Base-by-base conservation (phyloP, 495 filamentous ascomycete genomes). In the Lasiosphaeriaceae sp. region DNA sequence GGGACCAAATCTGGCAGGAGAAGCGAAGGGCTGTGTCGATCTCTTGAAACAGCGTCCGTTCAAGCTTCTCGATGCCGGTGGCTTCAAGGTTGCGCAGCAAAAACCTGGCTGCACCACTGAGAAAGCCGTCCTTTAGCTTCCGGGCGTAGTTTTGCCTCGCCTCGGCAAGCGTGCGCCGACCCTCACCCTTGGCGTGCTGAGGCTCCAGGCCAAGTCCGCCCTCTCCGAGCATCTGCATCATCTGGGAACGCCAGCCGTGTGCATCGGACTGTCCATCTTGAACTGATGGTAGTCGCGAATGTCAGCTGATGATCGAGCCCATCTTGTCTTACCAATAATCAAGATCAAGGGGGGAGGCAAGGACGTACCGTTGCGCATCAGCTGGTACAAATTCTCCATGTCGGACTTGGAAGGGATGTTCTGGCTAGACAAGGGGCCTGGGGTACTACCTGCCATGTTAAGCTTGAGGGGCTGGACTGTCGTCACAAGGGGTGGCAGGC, bases 1-100 rank as follows among this genome's bases (percentile, higher is more conserved):
- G 55, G 2, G 58, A 65, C 62, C 59, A 65, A 0, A 61, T n/a
- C 11, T 49, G 52, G 31, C 62, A 65, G 0, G 62, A 65, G 39
- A 65, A 65, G n/a, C 55, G 49, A 26, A 65, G 45, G 6, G 62
- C 50, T 0, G 37, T 11, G 35, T 65, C 62, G 17, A 65, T 31
- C 8, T 59, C 47, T 0, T 59, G 16, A 1, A 34, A 11, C 4
- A 65, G 24, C 0, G 39, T 16, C 12, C 22, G 19, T 21, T 65
- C 62, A 0, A 65, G 52, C 41, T 49, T 54, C 2, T 62, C 62
- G 23, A 65, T 65, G 4, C 49, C 59, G 1, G 17, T 16, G 0
- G 52, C 12, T 21, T 55, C 53, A n/a, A 51, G 53, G 22, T 65
- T 50, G 0, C 43, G 23, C 2, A 65, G 54, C 0, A 65, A 21